phyloP scores from a whole-genome alignment of 2,329 filamentous ascomycete species.

The Trichoderma semiorbis region DNA sequence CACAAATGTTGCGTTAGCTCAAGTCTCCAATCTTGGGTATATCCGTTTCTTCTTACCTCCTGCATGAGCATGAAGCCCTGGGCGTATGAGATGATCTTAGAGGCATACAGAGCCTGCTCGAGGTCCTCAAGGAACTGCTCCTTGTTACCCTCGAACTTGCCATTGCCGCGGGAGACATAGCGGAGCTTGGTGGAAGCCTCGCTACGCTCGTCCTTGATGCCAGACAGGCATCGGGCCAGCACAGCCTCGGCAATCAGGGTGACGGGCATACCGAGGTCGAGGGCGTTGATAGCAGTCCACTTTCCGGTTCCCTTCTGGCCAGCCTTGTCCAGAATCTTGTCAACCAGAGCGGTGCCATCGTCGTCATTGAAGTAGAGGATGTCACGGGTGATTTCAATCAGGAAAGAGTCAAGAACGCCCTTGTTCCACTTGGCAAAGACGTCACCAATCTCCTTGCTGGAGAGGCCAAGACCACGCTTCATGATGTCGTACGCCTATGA shows the following conservation, averaged over 20 bases:
- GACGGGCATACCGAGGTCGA: conserved; percentile 97
- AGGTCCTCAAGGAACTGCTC: conserved; percentile 93
- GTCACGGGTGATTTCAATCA: conserved; percentile 98
- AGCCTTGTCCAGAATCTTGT: conserved; percentile 98
- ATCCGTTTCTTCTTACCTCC: conserved; percentile 55
- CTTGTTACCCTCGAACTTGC: conserved; percentile 82
- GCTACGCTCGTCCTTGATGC: conserved; percentile 88
- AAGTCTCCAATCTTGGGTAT: not conserved
- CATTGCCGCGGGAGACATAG: conserved; percentile 65
- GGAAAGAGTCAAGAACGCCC: conserved; percentile 96
- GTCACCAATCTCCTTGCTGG: conserved; percentile 92
- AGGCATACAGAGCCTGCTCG: conserved; percentile 97
- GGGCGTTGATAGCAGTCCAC: conserved; percentile 99
- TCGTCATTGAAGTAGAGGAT: conserved; percentile 99
- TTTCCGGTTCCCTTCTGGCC: conserved; percentile 99
- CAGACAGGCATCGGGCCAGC: conserved; percentile 88
- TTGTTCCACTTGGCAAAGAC: conserved; percentile 96
- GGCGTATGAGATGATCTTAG: conserved; percentile 99
- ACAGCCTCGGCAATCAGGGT: conserved; percentile 97
- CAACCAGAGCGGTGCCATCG: conserved; percentile 82
- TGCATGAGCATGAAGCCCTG: conserved; percentile 99
- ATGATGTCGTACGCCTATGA: conserved; percentile 95
- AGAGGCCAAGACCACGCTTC: conserved; percentile 92
- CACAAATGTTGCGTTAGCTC: not conserved
- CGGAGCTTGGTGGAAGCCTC: conserved; percentile 76